These are phyloP conservation scores for Corinectria fuckeliana DNA, from an alignment of 2,329 filamentous ascomycete genomes.

Conservation along the genomic window DNA sequence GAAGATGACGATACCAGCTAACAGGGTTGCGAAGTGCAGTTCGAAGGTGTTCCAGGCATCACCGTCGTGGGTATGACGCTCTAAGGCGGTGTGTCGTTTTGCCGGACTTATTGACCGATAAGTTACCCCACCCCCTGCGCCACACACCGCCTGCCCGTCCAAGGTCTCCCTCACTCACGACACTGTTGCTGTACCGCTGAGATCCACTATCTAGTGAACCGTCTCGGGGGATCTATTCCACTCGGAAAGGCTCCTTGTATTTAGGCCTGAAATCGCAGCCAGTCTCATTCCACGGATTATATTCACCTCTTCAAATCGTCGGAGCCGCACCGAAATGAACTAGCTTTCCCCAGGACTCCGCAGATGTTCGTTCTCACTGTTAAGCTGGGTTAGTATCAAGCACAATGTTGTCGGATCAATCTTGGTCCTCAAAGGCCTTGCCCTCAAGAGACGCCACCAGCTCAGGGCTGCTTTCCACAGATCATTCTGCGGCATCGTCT, in stretches of 20 bases:
- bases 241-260: not conserved
- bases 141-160: slow-evolving; percentile 36
- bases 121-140: slow-evolving; percentile 16
- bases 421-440: slow-evolving; percentile 29
- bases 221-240: not conserved
- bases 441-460: slow-evolving; percentile 36
- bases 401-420: slow-evolving; percentile 30
- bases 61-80: slow-evolving; percentile 36
- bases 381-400: slow-evolving; percentile 1
- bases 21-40: not conserved
- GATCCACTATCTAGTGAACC: slow-evolving; percentile 6
- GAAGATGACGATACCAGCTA: not conserved
- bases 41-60: slow-evolving; percentile 32
- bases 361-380: not conserved
- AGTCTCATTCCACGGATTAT: not conserved
- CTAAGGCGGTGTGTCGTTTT: slow-evolving; percentile 35
- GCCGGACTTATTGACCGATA: slow-evolving; percentile 33
- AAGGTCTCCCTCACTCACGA: slow-evolving; percentile 29
- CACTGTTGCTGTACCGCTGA: slow-evolving; percentile 32
- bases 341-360: not conserved
- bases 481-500: slow-evolving; percentile 85
- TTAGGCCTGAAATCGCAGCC: not conserved
- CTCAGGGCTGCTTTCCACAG: slow-evolving; percentile 72
- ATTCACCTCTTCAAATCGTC: not conserved
- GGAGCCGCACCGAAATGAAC: slow-evolving; percentile 13